Evolutionary conservation across 106 monocot species (phyloP).

Genomic region (Dendrobium catenatum): DNA sequence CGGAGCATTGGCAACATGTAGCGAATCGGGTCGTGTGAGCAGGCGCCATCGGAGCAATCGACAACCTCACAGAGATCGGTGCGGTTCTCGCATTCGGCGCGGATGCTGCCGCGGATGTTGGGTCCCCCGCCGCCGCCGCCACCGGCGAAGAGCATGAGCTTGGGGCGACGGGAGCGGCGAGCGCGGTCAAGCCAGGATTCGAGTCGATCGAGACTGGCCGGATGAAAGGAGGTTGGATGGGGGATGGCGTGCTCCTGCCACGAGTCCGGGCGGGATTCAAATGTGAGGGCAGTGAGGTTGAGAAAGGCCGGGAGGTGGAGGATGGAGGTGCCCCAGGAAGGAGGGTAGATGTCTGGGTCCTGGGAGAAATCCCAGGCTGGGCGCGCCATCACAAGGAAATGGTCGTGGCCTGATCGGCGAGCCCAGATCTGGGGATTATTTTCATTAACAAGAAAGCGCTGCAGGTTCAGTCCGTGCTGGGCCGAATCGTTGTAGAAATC

Average conservation of each 20-base stretch:
- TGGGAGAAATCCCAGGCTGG: constrained; percentile 83
- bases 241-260: constrained; percentile 96
- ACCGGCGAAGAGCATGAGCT: constrained; percentile 64
- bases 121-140: constrained; percentile 58
- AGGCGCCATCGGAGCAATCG: constrained; percentile 64
- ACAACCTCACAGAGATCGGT: constrained; percentile 69
- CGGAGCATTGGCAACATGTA: constrained; percentile 81
- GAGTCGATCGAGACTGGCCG: constrained; percentile 50
- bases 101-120: constrained; percentile 72
- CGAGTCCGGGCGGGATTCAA: constrained; percentile 62
- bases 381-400: constrained; percentile 62
- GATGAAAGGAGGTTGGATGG: constrained; percentile 82
- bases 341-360: constrained; percentile 29
- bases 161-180: constrained; percentile 27
- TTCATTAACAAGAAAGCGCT: constrained; percentile 21
- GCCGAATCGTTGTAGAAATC: constrained; percentile 39
- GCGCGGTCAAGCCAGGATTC: constrained; percentile 64
- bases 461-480: constrained; percentile 50
- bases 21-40: constrained; percentile 63
- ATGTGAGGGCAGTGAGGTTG: constrained; percentile 62
- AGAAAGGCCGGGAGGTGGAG: constrained; percentile 45
- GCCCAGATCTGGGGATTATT: constrained; percentile 32
- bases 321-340: constrained; percentile 80
- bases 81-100: constrained; percentile 62
- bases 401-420: constrained; percentile 50